Base-by-base conservation (phyloP, 371 early-diverging fungal genomes). In the Mucor lusitanicus region DNA sequence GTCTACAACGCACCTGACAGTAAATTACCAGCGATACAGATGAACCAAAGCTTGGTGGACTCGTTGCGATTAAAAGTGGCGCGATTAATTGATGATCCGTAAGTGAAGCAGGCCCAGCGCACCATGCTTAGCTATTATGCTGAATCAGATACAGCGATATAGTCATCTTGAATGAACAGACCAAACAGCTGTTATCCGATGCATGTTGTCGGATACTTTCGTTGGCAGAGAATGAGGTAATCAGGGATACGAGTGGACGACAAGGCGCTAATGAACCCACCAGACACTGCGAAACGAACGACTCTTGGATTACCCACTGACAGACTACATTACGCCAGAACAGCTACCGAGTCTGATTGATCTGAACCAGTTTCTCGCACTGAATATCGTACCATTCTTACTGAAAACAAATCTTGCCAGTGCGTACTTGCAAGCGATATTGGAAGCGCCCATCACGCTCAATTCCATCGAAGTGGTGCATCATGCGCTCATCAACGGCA, bases 391-490 rank as follows among this genome's bases (percentile, higher is more conserved):
- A 5, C 73, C 74, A 12, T 23, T 68, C 12, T 64, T 80, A 32
- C 42, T 78, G 9, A 59, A 59, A 59, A 59, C 56, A 3, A 42
- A 54, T 13, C 32, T 65, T 50, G 25, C 25, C 12, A 30, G 6
- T 28, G 17, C 21, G 13, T 81, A 80, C 67, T 55, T 80, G 5
- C 65, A 80, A 28, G 69, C 79, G 0, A 50, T 83, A 7, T 39
- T 80, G 13, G 64, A 64, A 25, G 56, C 72, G 6, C 65, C 71
- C 17, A 63, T 84, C 1, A 71, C 74, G 1, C 69, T 59, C 3
- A 73, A 75, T 46, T 87, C 89, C 4, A 67, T 92, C 37, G 92
- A 92, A 64, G 86, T 90, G 15, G 78, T 92, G 25, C 88, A 91
- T 67, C 84, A 83, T 25, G 64, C 90, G 25, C 67, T 85, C 2